Evolutionary conservation across 179 eudicot species (phyloP), one percentile per base, ranked within the genome.

Genomic region (Drosera spatulata): DNA sequence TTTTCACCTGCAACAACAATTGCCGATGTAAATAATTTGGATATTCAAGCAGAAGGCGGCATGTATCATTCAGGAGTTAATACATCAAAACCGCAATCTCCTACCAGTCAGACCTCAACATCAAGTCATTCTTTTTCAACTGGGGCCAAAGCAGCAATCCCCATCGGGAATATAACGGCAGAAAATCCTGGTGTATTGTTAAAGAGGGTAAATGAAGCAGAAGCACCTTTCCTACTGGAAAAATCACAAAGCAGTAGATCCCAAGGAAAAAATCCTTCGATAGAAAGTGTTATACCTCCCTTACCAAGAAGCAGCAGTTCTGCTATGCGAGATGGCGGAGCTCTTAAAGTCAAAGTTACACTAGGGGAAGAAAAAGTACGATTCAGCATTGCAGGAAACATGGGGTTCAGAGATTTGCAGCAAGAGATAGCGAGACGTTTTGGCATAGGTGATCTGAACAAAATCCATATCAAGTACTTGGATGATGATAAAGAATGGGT

Each of bases 401-500:
- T 80, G 80, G 81, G 85, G 22, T 83, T 79, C 61, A 60, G 39
- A 52, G 87, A 80, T 49, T 55, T 90, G 61, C 79, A 66, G 56
- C 69, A 50, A 58, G 95, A 85, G 73, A 71, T 90, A 12, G 73
- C 62, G 42, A 79, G 74, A 77, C 78, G 88, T 44, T 90, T 81
- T 58, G 68, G 58, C 41, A 59, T 87, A 13, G 83, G 66, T 4
- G 80, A 81, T 59, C 56, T 67, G 55, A 71, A 69, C 56, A 79
- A 64, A 66, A 59, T 87, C 53, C 77, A 76, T 62, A 61, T 90
- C 59, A 90, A 87, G 75, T 90, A 90, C 63, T 75, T 90, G 69
- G 97, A 90, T 47, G 95, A 90, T 60, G 95, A 87, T 54, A 73
- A 65, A 12, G 97, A 90, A 68, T 87, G 95, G 95, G 89, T 90